These are phyloP conservation scores for Crithidia brevicula DNA, from an alignment of 208 protist species.

Conservation along the genomic window DNA sequence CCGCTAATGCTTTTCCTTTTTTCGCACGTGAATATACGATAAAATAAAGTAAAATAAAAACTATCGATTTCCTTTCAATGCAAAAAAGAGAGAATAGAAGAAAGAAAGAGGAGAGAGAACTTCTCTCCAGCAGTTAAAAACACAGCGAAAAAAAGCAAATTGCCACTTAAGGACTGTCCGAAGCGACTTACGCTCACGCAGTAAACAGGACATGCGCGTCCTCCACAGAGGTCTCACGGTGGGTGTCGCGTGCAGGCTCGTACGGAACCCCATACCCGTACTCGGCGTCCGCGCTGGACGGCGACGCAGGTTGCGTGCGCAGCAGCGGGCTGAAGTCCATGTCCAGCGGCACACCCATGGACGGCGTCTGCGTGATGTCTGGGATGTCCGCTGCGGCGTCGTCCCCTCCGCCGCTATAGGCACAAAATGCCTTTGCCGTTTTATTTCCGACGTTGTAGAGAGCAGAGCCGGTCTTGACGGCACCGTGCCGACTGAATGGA, in stretches of 20 bases:
- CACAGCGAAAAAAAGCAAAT: not conserved
- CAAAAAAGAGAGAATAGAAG: not conserved
- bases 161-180: not conserved
- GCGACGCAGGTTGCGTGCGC: not conserved
- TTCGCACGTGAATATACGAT: not conserved
- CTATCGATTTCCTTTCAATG: no score
- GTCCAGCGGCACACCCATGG: conserved; percentile 1
- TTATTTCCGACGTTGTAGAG: not conserved
- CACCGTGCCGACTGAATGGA: not conserved
- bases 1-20: no score
- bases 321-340: not conserved
- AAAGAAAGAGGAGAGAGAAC: not conserved
- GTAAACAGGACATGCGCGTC: not conserved
- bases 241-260: not conserved
- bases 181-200: not conserved
- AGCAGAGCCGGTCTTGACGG: not conserved
- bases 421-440: not conserved
- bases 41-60: no score
- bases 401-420: not conserved
- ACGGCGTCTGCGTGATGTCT: not conserved
- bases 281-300: not conserved
- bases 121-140: no score
- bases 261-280: conserved; percentile 1
- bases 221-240: not conserved
- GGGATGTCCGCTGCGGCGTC: not conserved